Percentiles rank a stretch among this genome's conserved stretches.
Conservation (phyloP, 352 stramenopile genomes). For the Globisporangium perplexum region DNA sequence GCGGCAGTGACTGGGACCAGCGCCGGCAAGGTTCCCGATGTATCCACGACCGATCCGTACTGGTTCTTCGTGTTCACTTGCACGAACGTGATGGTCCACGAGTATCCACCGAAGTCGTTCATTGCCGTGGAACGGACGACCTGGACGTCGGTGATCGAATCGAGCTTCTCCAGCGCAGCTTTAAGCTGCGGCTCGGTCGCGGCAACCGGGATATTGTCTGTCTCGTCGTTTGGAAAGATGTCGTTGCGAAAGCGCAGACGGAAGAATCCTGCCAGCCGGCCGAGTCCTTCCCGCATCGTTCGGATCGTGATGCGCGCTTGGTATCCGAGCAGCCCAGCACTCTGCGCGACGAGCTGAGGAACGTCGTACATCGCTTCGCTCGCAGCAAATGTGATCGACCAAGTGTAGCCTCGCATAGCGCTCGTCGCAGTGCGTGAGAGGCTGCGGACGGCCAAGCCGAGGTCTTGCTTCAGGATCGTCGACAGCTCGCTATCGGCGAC, state of each 20-base stretch:
- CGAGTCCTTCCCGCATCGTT: conserved; percentile 54
- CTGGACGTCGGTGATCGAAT: conserved; percentile 57
- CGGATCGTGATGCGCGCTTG: conserved; percentile 36
- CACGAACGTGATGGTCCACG: conserved; percentile 82
- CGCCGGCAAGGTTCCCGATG: conserved; percentile 59
- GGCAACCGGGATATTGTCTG: conserved; percentile 50
- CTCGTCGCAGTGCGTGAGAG: conserved; percentile 37
- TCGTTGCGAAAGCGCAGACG: conserved; percentile 63
- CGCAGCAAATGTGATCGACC: conserved; percentile 72
- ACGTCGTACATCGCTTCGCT: conserved; percentile 64
- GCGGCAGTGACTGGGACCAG: conserved; percentile 37
- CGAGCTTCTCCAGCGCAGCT: conserved; percentile 57
- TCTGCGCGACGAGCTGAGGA: conserved; percentile 39
- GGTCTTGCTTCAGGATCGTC: conserved; percentile 55
- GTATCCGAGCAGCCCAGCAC: conserved; percentile 50
- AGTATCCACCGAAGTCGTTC: conserved; percentile 72
- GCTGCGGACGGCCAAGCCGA: conserved; percentile 47
- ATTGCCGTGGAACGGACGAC: conserved; percentile 59
- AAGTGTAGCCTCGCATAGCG: conserved; percentile 48
- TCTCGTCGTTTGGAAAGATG: conserved; percentile 72
- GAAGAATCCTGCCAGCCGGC: conserved; percentile 63
- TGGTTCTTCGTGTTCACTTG: conserved; percentile 73
- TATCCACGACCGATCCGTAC: conserved; percentile 64
- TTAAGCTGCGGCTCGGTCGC: conserved; percentile 53
- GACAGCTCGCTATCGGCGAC: conserved; percentile 46